Evolutionary conservation across 768 basidiomycete species (phyloP).

Genomic region (Tylopilus plumbeoviolaceoides): DNA sequence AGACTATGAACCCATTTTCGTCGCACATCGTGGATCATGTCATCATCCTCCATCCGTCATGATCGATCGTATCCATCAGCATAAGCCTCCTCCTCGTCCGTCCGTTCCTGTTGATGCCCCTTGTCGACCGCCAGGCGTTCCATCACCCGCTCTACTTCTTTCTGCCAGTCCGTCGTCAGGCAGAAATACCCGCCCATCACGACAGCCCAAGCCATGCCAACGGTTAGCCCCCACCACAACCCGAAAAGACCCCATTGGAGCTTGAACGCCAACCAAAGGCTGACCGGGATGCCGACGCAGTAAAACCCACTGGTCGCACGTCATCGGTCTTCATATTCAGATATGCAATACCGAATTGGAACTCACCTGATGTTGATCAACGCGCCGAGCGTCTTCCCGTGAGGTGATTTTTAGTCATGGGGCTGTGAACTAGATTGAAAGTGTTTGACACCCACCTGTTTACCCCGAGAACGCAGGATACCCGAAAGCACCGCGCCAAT

Average conservation of each 20-base stretch:
- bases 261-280: conserved; percentile 72
- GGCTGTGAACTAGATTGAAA: too few species aligned
- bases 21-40: neutral
- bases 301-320: conserved; percentile 58
- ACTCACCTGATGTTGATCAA: conserved; percentile 68
- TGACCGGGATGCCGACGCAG: conserved; percentile 76
- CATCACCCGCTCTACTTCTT: conserved; percentile 60
- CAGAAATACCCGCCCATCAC: conserved; percentile 36
- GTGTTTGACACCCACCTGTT: conserved; percentile 44
- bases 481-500: conserved; percentile 68
- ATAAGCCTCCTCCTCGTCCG: neutral
- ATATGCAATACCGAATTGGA: neutral
- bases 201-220: conserved; percentile 29
- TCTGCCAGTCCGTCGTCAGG: conserved; percentile 62
- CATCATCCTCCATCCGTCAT: conserved; percentile 9
- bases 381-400: conserved; percentile 62
- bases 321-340: neutral
- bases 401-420: neutral
- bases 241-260: conserved; percentile 60
- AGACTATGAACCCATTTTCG: neutral
- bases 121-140: conserved; percentile 49
- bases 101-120: neutral
- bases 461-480: conserved; percentile 78
- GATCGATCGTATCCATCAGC: conserved; percentile 42
- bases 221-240: conserved; percentile 82